Conservation (phyloP, 2,329 filamentous ascomycete genomes). For the Xylogone sp. region DNA sequence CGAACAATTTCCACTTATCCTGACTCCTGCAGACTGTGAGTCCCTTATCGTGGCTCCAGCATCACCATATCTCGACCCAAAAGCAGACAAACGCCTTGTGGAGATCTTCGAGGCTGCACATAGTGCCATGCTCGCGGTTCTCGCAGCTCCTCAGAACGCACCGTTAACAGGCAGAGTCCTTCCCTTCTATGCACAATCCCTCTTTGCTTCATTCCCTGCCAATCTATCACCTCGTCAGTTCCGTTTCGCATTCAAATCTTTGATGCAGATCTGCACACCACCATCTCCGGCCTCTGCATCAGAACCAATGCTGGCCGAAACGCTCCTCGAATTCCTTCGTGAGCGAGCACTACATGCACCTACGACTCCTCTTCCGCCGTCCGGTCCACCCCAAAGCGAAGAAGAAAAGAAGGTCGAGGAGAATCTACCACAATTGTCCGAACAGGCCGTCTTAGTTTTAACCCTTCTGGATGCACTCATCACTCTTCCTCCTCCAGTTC, state of each 20-base stretch:
- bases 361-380: conserved; percentile 34
- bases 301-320: conserved; percentile 61
- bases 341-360: conserved; percentile 55
- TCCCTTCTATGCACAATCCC: conserved; percentile 64
- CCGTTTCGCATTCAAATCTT: conserved; percentile 64
- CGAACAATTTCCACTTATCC: conserved; percentile 62
- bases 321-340: conserved; percentile 60
- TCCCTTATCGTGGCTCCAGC: conserved; percentile 58
- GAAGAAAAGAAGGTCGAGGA: conserved; percentile 26
- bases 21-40: conserved; percentile 54
- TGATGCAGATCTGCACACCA: conserved; percentile 62
- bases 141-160: conserved; percentile 61
- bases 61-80: conserved; percentile 56
- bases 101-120: conserved; percentile 71
- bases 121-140: conserved; percentile 64
- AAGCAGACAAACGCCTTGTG: conserved; percentile 40
- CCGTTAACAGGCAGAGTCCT: conserved; percentile 57
- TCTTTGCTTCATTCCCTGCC: conserved; percentile 63
- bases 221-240: conserved; percentile 67
- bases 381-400: conserved; percentile 16
- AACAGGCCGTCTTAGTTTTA: conserved; percentile 60
- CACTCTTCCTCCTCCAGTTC: conserved; percentile 51
- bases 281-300: conserved; percentile 57
- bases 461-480: conserved; percentile 63
- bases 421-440: conserved; percentile 38